A percentile compares a stretch with the other conserved stretches of the same genome.
phyloP scores from a whole-genome alignment of 2,329 filamentous ascomycete genomes.

The Aspergillus caelatus region DNA sequence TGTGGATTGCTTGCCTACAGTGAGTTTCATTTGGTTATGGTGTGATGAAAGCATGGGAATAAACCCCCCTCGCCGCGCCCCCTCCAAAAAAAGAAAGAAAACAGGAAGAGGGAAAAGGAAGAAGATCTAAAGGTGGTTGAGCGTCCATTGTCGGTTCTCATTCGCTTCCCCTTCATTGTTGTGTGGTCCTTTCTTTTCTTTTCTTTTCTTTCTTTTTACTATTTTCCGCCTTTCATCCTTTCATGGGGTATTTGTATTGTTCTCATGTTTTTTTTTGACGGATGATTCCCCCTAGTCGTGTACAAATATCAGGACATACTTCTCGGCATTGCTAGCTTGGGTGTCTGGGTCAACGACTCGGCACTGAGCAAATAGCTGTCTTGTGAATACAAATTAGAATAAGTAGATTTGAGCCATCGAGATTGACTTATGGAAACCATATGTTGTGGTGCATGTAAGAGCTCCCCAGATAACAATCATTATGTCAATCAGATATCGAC shows the following conservation, averaged over 20 bases:
- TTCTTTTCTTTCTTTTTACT: slow-evolving; percentile 4
- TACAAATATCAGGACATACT: slow-evolving; percentile 25
- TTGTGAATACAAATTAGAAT: slow-evolving; percentile 5
- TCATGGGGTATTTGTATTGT: slow-evolving; percentile 9
- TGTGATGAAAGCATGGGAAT: background rate
- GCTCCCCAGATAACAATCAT: too few relatives aligned
- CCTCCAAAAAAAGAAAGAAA: too few relatives aligned
- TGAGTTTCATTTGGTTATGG: background rate
- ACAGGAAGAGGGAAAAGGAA: background rate
- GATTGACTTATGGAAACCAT: background rate
- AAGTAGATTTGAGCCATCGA: background rate
- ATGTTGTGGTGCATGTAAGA: background rate
- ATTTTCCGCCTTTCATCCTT: slow-evolving; percentile 5
- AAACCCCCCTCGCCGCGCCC: too few relatives aligned
- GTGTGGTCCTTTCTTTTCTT: slow-evolving; percentile 12
- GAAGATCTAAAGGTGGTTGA: background rate
- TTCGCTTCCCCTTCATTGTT: background rate
- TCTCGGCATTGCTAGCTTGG: background rate
- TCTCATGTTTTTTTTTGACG: slow-evolving; percentile 16
- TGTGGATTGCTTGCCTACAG: background rate
- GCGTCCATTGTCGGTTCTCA: background rate
- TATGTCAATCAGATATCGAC: too few relatives aligned
- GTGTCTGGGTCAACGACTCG: background rate
- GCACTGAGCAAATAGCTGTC: background rate
- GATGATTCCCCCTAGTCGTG: slow-evolving; percentile 25